These are phyloP conservation scores for Bacidia rubella DNA, from an alignment of 495 filamentous ascomycete species.

Conservation along the genomic window DNA sequence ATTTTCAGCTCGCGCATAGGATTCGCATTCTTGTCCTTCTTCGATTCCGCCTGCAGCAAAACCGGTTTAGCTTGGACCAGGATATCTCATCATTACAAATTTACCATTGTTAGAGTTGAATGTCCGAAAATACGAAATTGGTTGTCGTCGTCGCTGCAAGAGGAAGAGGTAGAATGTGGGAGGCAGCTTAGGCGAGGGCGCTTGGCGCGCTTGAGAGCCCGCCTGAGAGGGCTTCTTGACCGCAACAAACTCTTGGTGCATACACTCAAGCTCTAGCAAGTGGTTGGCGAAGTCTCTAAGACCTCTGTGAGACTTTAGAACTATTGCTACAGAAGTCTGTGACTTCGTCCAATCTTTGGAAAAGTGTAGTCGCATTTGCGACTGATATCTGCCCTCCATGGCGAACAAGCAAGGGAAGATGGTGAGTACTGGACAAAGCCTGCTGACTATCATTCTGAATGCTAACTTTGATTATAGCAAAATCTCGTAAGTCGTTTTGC, in stretches of 20 bases:
- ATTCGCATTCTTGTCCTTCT: conserved; percentile 74
- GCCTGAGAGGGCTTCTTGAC: not conserved
- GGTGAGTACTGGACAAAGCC: conserved; percentile 50
- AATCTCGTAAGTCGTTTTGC: conserved; percentile 93
- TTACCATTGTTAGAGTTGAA: not conserved
- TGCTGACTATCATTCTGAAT: conserved; percentile 15
- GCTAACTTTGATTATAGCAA: conserved; percentile 69
- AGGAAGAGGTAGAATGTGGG: not conserved
- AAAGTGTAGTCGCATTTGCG: conserved; percentile 54
- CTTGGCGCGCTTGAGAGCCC: not conserved
- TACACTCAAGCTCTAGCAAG: not conserved
- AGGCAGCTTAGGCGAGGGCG: not conserved
- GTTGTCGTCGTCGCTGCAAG: not conserved
- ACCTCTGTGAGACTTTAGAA: not conserved
- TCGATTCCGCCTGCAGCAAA: conserved; percentile 31
- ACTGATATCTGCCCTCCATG: conserved; percentile 49
- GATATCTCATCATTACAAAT: not conserved
- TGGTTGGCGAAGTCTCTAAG: not conserved
- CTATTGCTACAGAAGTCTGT: conserved; percentile 4
- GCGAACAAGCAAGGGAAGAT: conserved; percentile 98
- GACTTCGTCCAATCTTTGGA: conserved; percentile 41
- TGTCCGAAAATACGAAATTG: not conserved
- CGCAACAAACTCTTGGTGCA: not conserved
- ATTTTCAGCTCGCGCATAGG: conserved; percentile 99
- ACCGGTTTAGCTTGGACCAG: not conserved